Percentiles rank a stretch among this genome's conserved stretches.
Conservation (phyloP, 116 monocot species). For the Posidonia oceanica region DNA sequence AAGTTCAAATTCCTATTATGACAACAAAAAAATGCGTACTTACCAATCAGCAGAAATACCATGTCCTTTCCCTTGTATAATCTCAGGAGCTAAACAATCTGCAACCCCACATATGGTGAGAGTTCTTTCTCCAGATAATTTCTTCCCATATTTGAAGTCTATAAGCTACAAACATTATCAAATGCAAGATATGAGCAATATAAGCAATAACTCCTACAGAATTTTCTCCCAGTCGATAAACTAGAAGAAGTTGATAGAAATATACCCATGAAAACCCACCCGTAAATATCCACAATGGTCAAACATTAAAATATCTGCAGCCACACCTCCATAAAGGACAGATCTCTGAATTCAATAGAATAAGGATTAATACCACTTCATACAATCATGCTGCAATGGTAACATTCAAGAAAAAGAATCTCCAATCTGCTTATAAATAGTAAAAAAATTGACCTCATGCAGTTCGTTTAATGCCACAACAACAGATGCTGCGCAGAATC, state of each 20-base stretch:
- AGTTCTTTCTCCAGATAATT: constrained; percentile 55
- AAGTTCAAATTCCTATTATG: not conserved
- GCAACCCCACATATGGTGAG: constrained; percentile 79
- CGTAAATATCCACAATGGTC: constrained; percentile 57
- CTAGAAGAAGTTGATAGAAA: not conserved
- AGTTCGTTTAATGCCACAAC: constrained; percentile 61
- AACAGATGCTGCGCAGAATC: constrained; percentile 69
- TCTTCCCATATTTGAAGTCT: constrained; percentile 86
- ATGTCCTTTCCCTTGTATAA: constrained; percentile 74
- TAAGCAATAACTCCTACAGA: not conserved
- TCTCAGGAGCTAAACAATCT: constrained; percentile 86
- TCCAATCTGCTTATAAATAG: not conserved
- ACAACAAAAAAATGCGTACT: not conserved
- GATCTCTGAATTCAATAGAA: constrained; percentile 33
- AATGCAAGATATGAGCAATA: not conserved
- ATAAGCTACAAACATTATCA: constrained; percentile 35
- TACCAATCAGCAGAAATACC: constrained; percentile 91
- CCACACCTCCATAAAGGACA: constrained; percentile 80
- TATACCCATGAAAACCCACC: constrained; percentile 22
- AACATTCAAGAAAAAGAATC: not conserved
- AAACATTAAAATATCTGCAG: constrained; percentile 70
- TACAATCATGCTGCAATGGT: not conserved
- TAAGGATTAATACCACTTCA: not conserved
- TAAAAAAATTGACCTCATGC: constrained; percentile 45
- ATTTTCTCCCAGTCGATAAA: not conserved